Evolutionary conservation across 768 basidiomycete species (phyloP).

Genomic region (Tremella fuciformis): DNA sequence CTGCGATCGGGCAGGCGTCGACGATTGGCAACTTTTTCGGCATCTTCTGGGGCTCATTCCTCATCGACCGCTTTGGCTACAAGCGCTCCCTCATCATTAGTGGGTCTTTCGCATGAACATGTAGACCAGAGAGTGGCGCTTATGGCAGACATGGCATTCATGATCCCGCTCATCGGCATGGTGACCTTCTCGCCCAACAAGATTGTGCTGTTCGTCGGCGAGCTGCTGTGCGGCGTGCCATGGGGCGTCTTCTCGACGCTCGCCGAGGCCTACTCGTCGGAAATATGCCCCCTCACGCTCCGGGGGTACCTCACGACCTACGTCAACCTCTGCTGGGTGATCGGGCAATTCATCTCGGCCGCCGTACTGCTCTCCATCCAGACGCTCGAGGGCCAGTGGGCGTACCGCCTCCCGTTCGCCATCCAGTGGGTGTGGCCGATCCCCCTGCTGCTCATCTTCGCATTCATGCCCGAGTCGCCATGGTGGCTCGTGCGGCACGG

Average conservation of each 20-base stretch:
- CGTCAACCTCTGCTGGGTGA: slow-evolving; percentile 47
- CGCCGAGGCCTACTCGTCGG: slow-evolving; percentile 47
- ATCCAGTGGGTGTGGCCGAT: slow-evolving; percentile 19
- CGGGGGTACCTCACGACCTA: slow-evolving; percentile 42
- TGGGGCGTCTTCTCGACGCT: slow-evolving; percentile 42
- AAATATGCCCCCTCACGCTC: slow-evolving; percentile 38
- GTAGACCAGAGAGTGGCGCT: too few species aligned
- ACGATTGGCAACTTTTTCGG: slow-evolving; percentile 48
- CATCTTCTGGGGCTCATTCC: slow-evolving; percentile 43
- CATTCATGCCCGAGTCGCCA: slow-evolving; percentile 4
- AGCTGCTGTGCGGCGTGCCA: slow-evolving; percentile 34
- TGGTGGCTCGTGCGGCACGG: slow-evolving; percentile 10
- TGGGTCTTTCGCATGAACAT: too few species aligned
- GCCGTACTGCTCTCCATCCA: slow-evolving; percentile 28
- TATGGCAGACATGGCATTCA: too few species aligned
- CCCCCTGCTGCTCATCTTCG: slow-evolving; percentile 9
- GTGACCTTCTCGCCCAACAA: slow-evolving; percentile 12
- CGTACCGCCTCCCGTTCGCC: slow-evolving; percentile 14
- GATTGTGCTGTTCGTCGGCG: slow-evolving; percentile 14
- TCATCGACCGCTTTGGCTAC: slow-evolving; percentile 48
- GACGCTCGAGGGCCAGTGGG: slow-evolving; percentile 25
- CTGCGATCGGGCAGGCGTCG: slow-evolving; percentile 42
- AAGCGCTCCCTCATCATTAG: slow-evolving; percentile 36
- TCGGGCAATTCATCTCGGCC: slow-evolving; percentile 43
- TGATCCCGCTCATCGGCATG: too few species aligned